Evolutionary conservation across 2,329 filamentous ascomycete species (phyloP), one percentile per base, ranked within the genome.

Genomic region (Diaporthe caulivora): DNA sequence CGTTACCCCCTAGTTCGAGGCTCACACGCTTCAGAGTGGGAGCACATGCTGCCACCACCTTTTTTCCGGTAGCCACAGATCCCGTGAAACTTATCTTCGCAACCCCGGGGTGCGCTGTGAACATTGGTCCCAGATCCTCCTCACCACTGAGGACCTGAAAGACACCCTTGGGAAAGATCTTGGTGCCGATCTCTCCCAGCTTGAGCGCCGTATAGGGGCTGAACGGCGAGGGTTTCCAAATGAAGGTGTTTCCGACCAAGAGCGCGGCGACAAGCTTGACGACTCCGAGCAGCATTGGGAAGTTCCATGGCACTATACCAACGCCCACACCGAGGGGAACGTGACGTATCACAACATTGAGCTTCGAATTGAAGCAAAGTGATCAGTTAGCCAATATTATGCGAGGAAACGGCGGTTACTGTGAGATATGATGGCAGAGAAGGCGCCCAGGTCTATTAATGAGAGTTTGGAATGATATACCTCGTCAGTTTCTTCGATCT

Each of bases 281-380:
- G 6, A 81, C 77, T 0, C 83, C 81, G 7, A 80, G 75, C 0
- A 78, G 71, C 42, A 82, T 74, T 0, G 81, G 81, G 70, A 79
- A 88, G 75, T 89, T 89, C 87, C 87, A 89, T 1, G 87, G 87
- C 1, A 86, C 82, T 58, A 89, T 89, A 17, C 82, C 87, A 18
- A 80, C 85, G 4, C 79, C 81, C 3, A 86, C 82, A 4, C 85
- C 84, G 9, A 85, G 74, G 0, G 84, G 84, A 31, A 65, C 34
- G 15, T 65, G 53, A 34, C 67, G 67, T 11, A 64, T 51, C n/a
- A 71, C 72, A n/a, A 71, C 8, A 11, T 40, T 74, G 17, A n/a
- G 26, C 72, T 65, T 24, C 11, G 26, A 37, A 10, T 3, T 2
- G 7, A 17, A 37, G 53, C 17, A 29, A 10, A 53, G 42, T 40